These are phyloP conservation scores for Plasmopara muralis DNA, from an alignment of 352 stramenopile species.

Conservation along the genomic window DNA sequence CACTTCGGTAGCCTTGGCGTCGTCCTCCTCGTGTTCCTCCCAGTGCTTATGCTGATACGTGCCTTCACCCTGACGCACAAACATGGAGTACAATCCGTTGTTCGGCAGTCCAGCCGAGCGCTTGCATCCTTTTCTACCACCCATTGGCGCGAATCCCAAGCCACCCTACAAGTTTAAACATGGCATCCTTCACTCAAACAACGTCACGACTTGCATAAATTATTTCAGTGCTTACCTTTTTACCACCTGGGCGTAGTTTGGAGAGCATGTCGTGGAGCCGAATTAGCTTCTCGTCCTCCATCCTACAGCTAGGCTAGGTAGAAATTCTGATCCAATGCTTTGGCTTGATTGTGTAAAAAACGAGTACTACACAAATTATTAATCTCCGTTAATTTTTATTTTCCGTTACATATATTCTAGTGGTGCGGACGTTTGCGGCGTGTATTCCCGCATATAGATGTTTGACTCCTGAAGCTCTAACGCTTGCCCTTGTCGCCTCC, in stretches of 20 bases:
- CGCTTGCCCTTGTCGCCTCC: too few relatives aligned
- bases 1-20: slow-evolving; percentile 9
- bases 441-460: too few relatives aligned
- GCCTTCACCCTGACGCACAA: slow-evolving; percentile 70
- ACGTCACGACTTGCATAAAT: too few relatives aligned
- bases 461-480: too few relatives aligned
- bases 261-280: slow-evolving; percentile 81
- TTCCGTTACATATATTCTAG: too few relatives aligned
- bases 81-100: slow-evolving; percentile 83
- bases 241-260: slow-evolving; percentile 73
- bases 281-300: slow-evolving; percentile 83
- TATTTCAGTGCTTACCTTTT: slow-evolving; percentile 33
- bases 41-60: slow-evolving; percentile 80
- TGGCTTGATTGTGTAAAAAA: background rate
- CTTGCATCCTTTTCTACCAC: slow-evolving; percentile 47
- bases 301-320: slow-evolving; percentile 7
- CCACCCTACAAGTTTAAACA: slow-evolving; percentile 37
- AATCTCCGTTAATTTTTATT: too few relatives aligned
- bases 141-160: slow-evolving; percentile 53
- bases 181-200: background rate
- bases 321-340: background rate
- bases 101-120: slow-evolving; percentile 68
- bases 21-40: slow-evolving; percentile 35
- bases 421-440: too few relatives aligned
- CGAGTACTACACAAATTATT: too few relatives aligned